Conservation (phyloP, 2,329 filamentous ascomycete species). For the Xylariales sp. region DNA sequence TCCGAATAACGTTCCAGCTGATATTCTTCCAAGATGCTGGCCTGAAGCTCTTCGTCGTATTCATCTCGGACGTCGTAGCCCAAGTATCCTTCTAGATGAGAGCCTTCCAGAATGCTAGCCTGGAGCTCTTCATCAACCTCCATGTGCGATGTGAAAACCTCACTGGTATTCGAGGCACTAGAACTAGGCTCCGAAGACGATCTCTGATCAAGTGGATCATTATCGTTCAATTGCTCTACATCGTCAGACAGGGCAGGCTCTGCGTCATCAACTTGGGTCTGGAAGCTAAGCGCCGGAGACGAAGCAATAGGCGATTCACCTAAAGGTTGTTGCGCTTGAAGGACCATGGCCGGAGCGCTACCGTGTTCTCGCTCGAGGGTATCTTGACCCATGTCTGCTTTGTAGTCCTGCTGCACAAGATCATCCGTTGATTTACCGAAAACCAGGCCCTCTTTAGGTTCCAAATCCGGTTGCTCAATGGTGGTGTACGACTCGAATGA, state of each 20-base stretch:
- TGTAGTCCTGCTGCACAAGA: conserved; percentile 9
- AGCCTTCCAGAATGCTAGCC: conserved; percentile 46
- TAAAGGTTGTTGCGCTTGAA: conserved; percentile 12
- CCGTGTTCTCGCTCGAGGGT: conserved; percentile 4
- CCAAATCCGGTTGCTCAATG: conserved; percentile 13
- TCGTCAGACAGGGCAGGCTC: conserved; percentile 33
- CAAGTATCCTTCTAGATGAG: conserved; percentile 31
- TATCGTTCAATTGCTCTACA: conserved; percentile 21
- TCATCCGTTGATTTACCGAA: neutral
- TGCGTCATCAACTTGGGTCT: conserved; percentile 39
- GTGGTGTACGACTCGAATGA: conserved; percentile 26
- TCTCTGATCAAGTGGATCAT: conserved; percentile 1
- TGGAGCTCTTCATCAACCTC: conserved; percentile 48
- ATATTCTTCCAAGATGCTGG: conserved; percentile 45
- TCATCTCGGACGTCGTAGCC: neutral
- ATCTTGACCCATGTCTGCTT: neutral
- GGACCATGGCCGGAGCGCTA: neutral
- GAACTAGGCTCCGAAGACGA: conserved; percentile 1
- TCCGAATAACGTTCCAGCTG: conserved; percentile 29
- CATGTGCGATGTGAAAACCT: conserved; percentile 45
- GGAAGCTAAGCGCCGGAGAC: conserved; percentile 40
- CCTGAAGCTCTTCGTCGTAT: conserved; percentile 38
- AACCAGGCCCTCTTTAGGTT: neutral
- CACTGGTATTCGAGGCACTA: conserved; percentile 23
- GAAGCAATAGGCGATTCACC: conserved; percentile 18